Conservation (phyloP, 192 early-diverging fungal species). For the Diversispora epigaea region DNA sequence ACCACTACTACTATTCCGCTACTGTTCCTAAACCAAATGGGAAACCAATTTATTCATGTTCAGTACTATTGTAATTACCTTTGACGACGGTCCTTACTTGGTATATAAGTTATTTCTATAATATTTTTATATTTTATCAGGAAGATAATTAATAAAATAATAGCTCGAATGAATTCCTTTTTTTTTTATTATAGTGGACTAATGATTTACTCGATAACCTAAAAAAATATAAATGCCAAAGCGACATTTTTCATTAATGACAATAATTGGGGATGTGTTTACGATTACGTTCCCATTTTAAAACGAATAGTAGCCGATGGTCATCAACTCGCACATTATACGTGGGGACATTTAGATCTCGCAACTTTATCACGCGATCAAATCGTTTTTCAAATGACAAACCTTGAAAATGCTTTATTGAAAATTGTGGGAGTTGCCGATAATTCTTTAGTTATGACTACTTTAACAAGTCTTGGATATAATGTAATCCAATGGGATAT, state of each 20-base stretch:
- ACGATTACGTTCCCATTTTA: slow-evolving; percentile 29
- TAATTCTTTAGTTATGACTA: too few species aligned
- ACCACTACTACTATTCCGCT: too few species aligned
- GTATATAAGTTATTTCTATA: too few species aligned
- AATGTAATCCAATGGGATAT: too few species aligned
- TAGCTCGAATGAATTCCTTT: background rate
- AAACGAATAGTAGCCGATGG: slow-evolving; percentile 47
- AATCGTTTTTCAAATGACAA: slow-evolving; percentile 39
- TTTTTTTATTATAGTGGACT: slow-evolving; percentile 18
- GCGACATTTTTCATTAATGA: slow-evolving; percentile 44
- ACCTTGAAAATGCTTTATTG: slow-evolving; percentile 44
- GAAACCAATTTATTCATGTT: too few species aligned
- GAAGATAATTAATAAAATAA: too few species aligned
- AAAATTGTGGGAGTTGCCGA: slow-evolving; percentile 10
- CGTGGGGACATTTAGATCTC: slow-evolving; percentile 50
- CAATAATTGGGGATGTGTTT: slow-evolving; percentile 32
- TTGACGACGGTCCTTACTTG: too few species aligned
- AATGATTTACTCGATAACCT: slow-evolving; percentile 35
- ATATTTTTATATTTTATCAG: too few species aligned
- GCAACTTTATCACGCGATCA: slow-evolving; percentile 35
- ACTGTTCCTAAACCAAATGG: too few species aligned
- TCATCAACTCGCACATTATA: slow-evolving; percentile 61
- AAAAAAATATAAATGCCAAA: slow-evolving; percentile 31
- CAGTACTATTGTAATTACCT: too few species aligned
- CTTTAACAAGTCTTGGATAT: too few species aligned